A percentile compares a stretch with the other conserved stretches of the same genome.
Conservation (phyloP, 805 yeast genomes). For the Suhomyces sp. region DNA sequence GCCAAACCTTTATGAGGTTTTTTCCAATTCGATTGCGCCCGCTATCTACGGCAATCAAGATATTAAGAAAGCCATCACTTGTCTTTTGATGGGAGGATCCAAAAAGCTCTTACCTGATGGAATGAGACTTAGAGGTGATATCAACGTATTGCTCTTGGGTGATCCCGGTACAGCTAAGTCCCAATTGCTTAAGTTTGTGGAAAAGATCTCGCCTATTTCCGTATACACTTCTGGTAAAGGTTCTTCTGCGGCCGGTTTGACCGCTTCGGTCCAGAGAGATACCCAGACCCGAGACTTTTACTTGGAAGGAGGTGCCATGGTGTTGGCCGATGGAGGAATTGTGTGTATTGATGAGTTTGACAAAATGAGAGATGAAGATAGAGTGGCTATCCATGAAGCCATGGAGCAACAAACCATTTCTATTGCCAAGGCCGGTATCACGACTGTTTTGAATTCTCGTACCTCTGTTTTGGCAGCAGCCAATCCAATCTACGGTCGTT, state of each 20-base stretch:
- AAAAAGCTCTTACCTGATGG: constrained; percentile 92
- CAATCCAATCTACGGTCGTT: constrained; percentile 94
- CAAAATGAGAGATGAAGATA: constrained; percentile 97
- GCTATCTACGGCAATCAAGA: constrained; percentile 93
- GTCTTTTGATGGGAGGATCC: constrained; percentile 91
- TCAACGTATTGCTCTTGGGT: constrained; percentile 88
- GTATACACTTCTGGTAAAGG: constrained; percentile 99
- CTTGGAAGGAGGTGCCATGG: constrained; percentile 99
- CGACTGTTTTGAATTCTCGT: constrained; percentile 92
- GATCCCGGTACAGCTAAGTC: constrained; percentile 99
- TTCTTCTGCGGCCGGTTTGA: constrained; percentile 98
- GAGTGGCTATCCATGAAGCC: constrained; percentile 99
- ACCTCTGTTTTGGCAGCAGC: constrained; percentile 98
- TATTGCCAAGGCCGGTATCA: constrained; percentile 98
- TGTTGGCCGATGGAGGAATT: constrained; percentile 98
- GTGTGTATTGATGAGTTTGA: constrained; percentile 99
- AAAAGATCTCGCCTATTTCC: constrained; percentile 89
- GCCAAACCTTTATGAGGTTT: constrained; percentile 82
- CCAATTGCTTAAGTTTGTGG: constrained; percentile 91
- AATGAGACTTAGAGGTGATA: constrained; percentile 94
- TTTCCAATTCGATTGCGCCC: constrained; percentile 89
- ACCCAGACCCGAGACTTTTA: constrained; percentile 84
- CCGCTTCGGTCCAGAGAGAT: constrained; percentile 96
- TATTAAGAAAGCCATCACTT: constrained; percentile 89
- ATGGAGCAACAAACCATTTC: constrained; percentile 99